Evolutionary conservation across 306 rosid species (phyloP), one percentile per base, ranked within the genome.

Genomic region (Fagus sylvatica): DNA sequence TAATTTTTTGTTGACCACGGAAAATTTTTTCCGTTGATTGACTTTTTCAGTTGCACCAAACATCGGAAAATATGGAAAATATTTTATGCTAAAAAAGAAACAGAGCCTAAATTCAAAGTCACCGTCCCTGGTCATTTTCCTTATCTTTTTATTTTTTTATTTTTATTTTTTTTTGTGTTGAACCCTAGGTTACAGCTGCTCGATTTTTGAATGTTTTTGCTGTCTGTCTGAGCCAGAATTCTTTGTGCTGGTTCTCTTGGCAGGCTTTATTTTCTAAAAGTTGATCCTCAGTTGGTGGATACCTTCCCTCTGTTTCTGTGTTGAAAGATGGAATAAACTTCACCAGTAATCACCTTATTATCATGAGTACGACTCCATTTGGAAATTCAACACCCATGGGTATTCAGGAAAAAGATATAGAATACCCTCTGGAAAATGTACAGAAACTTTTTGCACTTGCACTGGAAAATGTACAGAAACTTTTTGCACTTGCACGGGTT

Each of bases 151-250:
- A n/a, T n/a, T n/a, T n/a, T n/a, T n/a, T n/a, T n/a, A n/a, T n/a
- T n/a, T n/a, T n/a, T n/a, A n/a, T 22, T 22, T 22, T 22, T 22
- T 22, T 22, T 22, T 22, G 33, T 41, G 17, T 81, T 79, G 76
- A 82, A 82, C 66, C 80, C 37, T 84, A 94, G 98, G 91, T 92
- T 32, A 83, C 89, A 75, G 92, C 94, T 72, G 86, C 90, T 80
- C 89, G 72, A 82, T 91, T 93, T 81, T 80, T 93, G 81, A 97
- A 93, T 83, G 86, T 82, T 51, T 85, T 93, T 85, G 86, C 93
- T 64, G 78, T 90, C 60, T 93, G 97, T 85, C 85, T 93, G 73
- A 86, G 91, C 80, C 98, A 90, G 73, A 92, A 90, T 79, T 88
- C 97, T 40, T 85, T 87, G 72, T 85, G 86, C 93, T 82, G 92